Evolutionary conservation across 2,329 filamentous ascomycete species (phyloP).

Genomic region (Calonectria honghensis): DNA sequence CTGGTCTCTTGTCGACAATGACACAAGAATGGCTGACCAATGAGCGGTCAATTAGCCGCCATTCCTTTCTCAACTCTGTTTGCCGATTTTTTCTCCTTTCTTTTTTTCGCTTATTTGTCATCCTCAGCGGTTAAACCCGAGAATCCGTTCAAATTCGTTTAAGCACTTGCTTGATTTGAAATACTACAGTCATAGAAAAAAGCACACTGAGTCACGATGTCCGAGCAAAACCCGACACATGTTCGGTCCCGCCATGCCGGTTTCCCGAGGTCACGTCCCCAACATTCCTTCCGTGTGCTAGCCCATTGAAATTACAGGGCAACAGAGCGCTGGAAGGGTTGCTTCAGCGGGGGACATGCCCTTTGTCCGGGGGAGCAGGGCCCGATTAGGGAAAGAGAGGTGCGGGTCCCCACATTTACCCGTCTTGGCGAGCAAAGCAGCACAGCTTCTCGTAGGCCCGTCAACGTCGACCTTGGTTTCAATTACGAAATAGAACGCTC

Average conservation of each 20-base stretch:
- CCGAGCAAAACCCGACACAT: conserved; percentile 36
- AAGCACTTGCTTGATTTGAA: conserved; percentile 13
- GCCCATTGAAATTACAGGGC: conserved; percentile 7
- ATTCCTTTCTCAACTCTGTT: neutral
- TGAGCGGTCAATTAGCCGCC: neutral
- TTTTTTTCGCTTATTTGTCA: neutral
- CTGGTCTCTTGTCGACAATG: neutral
- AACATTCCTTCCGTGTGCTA: neutral
- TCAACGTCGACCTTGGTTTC: conserved; percentile 44
- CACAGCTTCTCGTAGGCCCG: conserved; percentile 30
- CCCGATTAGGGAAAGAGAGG: conserved; percentile 1
- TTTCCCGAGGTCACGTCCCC: conserved; percentile 30
- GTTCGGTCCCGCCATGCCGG: conserved; percentile 31
- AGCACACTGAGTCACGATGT: neutral
- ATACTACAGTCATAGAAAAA: conserved; percentile 5
- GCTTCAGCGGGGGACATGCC: neutral
- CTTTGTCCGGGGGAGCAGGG: conserved; percentile 16
- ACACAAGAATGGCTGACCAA: neutral
- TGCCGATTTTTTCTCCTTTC: neutral
- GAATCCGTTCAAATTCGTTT: too few relatives aligned
- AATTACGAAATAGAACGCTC: conserved; percentile 53
- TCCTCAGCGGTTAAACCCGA: too few relatives aligned
- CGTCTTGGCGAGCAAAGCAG: conserved; percentile 33
- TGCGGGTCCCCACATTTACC: conserved; percentile 44
- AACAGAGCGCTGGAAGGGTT: conserved; percentile 3